phyloP scores from a whole-genome alignment of 305 asterid species.

The Solanum hybrid region DNA sequence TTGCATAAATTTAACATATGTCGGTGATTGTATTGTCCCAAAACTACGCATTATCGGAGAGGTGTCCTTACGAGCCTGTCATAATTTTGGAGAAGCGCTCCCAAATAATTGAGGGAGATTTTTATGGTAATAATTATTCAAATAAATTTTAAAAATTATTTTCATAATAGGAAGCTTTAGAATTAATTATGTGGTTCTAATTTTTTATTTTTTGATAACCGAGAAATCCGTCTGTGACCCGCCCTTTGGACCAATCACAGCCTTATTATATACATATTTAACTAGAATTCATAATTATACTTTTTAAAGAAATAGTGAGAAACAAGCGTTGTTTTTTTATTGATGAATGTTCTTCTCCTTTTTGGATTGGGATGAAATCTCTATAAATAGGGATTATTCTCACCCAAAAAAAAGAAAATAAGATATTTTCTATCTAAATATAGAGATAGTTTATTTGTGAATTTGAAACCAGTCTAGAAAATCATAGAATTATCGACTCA shows the following conservation, averaged over 20 bases:
- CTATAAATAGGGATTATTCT: too few relatives aligned
- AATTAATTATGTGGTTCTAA: background rate
- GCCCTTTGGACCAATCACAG: too few relatives aligned
- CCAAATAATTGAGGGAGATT: background rate
- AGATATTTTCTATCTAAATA: too few relatives aligned
- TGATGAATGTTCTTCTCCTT: background rate
- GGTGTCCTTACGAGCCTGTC: background rate
- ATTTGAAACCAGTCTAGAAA: too few relatives aligned
- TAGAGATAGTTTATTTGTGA: background rate
- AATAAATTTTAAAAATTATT: too few relatives aligned
- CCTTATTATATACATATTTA: too few relatives aligned
- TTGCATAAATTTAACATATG: background rate
- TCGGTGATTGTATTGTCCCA: conserved; percentile 7
- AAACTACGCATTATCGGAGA: background rate
- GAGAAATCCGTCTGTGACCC: too few relatives aligned
- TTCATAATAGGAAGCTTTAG: background rate
- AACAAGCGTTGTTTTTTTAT: background rate
- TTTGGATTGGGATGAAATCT: accelerated
- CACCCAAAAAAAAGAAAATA: too few relatives aligned
- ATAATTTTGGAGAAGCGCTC: conserved; percentile 1
- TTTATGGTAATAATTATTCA: background rate
- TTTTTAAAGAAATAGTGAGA: background rate
- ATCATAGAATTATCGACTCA: too few relatives aligned
- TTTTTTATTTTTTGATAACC: too few relatives aligned
- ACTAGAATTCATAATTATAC: too few relatives aligned